These are phyloP conservation scores for Oidiodendron maius DNA, from an alignment of 495 filamentous ascomycete genomes.

Conservation along the genomic window DNA sequence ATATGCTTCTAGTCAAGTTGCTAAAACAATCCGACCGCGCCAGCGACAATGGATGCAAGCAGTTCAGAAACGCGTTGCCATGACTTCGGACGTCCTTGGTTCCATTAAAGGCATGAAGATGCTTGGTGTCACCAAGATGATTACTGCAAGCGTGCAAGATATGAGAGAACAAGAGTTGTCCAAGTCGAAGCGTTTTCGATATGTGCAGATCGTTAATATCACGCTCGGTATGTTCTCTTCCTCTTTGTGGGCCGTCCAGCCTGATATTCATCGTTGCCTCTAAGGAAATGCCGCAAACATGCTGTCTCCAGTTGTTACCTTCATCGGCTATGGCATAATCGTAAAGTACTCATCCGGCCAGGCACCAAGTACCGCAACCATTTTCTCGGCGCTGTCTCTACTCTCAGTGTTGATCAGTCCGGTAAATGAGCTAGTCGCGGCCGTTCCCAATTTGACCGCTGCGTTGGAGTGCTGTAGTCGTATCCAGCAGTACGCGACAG, in stretches of 20 bases:
- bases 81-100: not conserved
- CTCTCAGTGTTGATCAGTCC: not conserved
- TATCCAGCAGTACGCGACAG: not conserved
- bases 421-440: not conserved
- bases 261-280: not conserved
- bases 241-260: not conserved
- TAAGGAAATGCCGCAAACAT: not conserved
- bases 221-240: not conserved
- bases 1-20: too few relatives aligned
- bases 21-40: too few relatives aligned
- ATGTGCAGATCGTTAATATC: not conserved
- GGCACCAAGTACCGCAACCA: not conserved
- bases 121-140: not conserved
- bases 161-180: not conserved
- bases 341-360: not conserved
- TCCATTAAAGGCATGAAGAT: not conserved
- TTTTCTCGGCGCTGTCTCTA: not conserved
- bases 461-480: not conserved
- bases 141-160: not conserved
- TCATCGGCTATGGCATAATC: not conserved
- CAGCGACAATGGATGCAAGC: too few relatives aligned
- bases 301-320: not conserved
- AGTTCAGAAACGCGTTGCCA: not conserved
- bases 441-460: not conserved
- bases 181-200: not conserved